These are phyloP conservation scores for Ascosphaera aggregata DNA, from an alignment of 2,329 filamentous ascomycete genomes.

Conservation along the genomic window DNA sequence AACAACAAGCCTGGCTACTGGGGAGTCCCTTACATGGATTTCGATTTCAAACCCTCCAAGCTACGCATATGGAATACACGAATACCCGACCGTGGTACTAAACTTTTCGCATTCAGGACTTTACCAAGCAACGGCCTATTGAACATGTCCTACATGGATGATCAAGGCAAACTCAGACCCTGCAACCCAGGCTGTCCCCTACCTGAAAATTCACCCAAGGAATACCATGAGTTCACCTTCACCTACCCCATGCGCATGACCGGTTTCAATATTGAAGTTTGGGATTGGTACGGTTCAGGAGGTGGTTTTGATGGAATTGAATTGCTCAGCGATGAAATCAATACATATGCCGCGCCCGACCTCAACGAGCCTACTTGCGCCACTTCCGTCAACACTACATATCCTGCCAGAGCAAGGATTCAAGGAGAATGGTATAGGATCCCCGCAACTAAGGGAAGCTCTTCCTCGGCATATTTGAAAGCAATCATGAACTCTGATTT, in stretches of 20 bases:
- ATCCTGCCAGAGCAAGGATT: conserved; percentile 39
- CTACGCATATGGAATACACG: conserved; percentile 75
- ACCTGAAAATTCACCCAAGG: conserved; percentile 38
- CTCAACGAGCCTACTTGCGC: conserved; percentile 80
- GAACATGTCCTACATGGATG: conserved; percentile 76
- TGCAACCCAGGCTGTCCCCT: conserved; percentile 78
- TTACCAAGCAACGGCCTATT: conserved; percentile 78
- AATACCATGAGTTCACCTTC: conserved; percentile 77
- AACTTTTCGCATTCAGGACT: conserved; percentile 68
- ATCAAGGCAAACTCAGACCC: conserved; percentile 38
- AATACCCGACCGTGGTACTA: conserved; percentile 61
- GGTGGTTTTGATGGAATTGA: conserved; percentile 72
- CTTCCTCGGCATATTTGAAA: conserved; percentile 48
- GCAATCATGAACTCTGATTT: conserved; percentile 32
- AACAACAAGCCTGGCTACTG: conserved; percentile 59
- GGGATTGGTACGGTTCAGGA: conserved; percentile 65
- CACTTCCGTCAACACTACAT: conserved; percentile 41
- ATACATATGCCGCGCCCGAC: conserved; percentile 57
- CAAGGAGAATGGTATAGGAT: conserved; percentile 74
- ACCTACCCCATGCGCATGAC: conserved; percentile 68
- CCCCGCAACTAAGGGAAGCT: too few species aligned
- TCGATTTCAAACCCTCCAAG: conserved; percentile 69
- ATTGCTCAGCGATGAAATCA: conserved; percentile 65
- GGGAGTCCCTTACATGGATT: conserved; percentile 52
- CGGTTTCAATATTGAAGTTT: conserved; percentile 63